Conservation (phyloP, 768 basidiomycete genomes). For the Lactifluus subvellereus region DNA sequence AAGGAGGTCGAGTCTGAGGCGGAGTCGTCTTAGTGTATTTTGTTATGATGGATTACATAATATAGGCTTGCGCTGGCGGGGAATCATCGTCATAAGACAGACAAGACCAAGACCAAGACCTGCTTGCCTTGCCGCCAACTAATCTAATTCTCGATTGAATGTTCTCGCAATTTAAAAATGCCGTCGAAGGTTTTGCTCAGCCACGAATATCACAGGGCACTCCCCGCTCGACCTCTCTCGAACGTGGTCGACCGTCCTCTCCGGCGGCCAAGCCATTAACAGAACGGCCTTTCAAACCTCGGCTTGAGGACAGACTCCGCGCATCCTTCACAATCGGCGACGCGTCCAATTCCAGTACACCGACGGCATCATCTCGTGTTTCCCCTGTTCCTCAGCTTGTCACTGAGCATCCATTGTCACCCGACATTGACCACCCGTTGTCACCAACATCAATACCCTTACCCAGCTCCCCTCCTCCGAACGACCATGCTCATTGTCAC, state of each 20-base stretch:
- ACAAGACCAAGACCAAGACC: no score
- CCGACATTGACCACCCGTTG: constrained; percentile 27
- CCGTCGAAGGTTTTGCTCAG: constrained; percentile 64
- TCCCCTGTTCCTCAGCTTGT: constrained; percentile 37
- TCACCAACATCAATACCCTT: constrained; percentile 23
- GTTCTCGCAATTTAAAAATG: constrained; percentile 71
- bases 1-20: constrained; percentile 38
- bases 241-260: background rate
- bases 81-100: no score
- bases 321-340: constrained; percentile 60
- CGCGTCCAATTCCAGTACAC: constrained; percentile 40
- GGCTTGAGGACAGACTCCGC: constrained; percentile 71
- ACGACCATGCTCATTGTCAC: background rate
- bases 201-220: constrained; percentile 36
- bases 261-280: constrained; percentile 28
- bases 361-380: constrained; percentile 36
- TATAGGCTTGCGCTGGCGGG: no score
- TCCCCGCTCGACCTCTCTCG: constrained; percentile 13
- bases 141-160: constrained; percentile 33
- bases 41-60: background rate
- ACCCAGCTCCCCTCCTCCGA: constrained; percentile 17
- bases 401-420: constrained; percentile 30
- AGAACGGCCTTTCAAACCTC: constrained; percentile 42
- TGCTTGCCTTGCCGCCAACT: background rate
- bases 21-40: background rate